Evolutionary conservation across 2,329 filamentous ascomycete genomes (phyloP), one percentile per base, ranked within the genome.

Genomic region (Ascochyta fabae): DNA sequence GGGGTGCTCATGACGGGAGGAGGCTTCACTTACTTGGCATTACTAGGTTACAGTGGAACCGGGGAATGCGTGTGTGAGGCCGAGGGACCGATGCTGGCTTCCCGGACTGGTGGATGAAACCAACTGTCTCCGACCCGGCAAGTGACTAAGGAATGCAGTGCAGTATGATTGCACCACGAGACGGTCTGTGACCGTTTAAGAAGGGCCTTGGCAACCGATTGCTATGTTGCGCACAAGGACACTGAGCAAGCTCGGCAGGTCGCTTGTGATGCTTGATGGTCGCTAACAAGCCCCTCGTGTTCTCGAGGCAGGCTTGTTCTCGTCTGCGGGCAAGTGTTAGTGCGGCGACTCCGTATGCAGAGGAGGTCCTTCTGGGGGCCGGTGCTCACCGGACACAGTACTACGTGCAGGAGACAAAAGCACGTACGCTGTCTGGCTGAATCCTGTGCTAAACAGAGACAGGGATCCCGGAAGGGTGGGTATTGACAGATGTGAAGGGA

Each of bases 1-100:
- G 53, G 56, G 60, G 64, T 67, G 65, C 69, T 64, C 69, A 71
- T 74, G 73, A 74, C 69, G 64, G 29, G 29, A 60, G 52, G 55
- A 55, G 62, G 62, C 51, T 64, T 62, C 53, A 75, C 73, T 75
- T 74, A 75, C 73, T 73, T 66, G 71, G 65, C 64, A 75, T 75
- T 61, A 75, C 71, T 75, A 67, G 66, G 72, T 74, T 74, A 69
- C 72, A 73, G 58, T 68, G 61, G 65, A 59, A 60, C 62, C 59
- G 71, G 68, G 72, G 69, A 72, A 70, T 74, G 70, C 70, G 61
- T 68, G 60, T 61, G 57, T 60, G 67, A 72, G 65, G 64, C 66
- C 68, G 66, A 55, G 38, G 70, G 67, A 60, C 66, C 63, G 68
- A 59, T 66, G 64, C 56, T 69, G 62, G 71, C 64, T 31, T 64